Evolutionary conservation across 2,329 filamentous ascomycete species (phyloP), one percentile per base, ranked within the genome.

Genomic region (Sporothrix mexicana): DNA sequence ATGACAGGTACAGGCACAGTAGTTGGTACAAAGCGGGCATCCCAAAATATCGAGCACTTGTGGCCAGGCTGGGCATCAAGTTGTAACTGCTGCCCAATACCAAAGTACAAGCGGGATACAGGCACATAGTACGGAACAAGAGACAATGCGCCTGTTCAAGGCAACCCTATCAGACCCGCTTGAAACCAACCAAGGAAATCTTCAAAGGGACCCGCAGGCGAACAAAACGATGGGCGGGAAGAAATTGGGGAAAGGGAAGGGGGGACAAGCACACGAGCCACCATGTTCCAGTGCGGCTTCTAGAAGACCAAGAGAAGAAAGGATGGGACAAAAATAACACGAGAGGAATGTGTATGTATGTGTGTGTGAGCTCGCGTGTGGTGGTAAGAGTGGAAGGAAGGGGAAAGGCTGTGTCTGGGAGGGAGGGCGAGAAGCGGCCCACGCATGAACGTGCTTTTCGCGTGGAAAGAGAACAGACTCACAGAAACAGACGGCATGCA

Each of bases 401-500:
- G 53, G 53, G 20, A 30, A 57, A 25, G 36, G 59, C 8, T 13
- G 49, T 55, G 49, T 55, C 47, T 23, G 25, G 2, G 6, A 36
- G 45, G 12, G 25, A n/a, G 30, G 17, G n/a, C 8, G 47, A 17
- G n/a, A 49, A 36, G 64, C 36, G 64, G 64, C 20, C n/a, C 64
- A 49, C 49, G 67, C 49, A 69, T 59, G 51, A 69, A 69, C 2
- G 51, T 69, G 67, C 51, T 57, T 41, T 36, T 41, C 20, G 10
- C 43, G 17, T 17, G 12, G 9, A 12, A 10, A 45, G 9, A 43
- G n/a, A 45, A 53, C 23, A 23, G 55, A 64, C 69, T 30, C 43
- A 61, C 43, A 23, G 69, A 62, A 64, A 71, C 57, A 59, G 17
- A 51, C 47, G 47, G 57, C 41, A 45, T 15, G 36, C 64, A 68